These are phyloP conservation scores for Clathrospora elynae DNA, from an alignment of 2,329 filamentous ascomycete genomes.

Conservation along the genomic window DNA sequence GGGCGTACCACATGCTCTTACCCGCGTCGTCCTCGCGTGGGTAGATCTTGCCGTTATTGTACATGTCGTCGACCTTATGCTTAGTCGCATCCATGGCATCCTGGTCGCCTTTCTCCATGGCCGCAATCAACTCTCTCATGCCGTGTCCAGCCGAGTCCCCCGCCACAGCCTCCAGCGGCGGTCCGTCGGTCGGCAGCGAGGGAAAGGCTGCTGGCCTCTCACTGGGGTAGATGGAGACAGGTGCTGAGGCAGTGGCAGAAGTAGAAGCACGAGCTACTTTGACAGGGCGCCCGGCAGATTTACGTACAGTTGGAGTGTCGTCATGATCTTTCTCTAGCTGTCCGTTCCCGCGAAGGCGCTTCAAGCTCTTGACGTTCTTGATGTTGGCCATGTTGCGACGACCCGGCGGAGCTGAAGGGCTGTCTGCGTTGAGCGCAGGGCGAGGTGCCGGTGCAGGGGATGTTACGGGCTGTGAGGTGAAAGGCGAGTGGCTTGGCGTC, in stretches of 20 bases:
- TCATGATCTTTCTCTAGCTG: not conserved
- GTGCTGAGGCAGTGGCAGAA: not conserved
- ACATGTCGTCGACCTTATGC: slow-evolving; percentile 9
- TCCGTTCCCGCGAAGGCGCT: not conserved
- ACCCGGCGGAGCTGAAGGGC: not conserved
- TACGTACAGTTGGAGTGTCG: not conserved
- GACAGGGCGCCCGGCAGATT: not conserved
- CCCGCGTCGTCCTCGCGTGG: too few species aligned
- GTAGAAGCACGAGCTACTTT: not conserved
- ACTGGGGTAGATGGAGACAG: not conserved
- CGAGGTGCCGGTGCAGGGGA: not conserved
- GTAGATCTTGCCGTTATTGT: too few species aligned
- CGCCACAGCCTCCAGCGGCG: not conserved
- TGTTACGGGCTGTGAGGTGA: slow-evolving; percentile 1
- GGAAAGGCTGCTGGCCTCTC: slow-evolving; percentile 13
- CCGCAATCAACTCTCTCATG: slow-evolving; percentile 7
- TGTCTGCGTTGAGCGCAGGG: not conserved
- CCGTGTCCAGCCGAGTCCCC: not conserved
- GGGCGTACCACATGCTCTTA: slow-evolving; percentile 14
- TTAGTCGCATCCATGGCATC: slow-evolving; percentile 3
- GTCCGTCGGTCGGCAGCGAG: slow-evolving; percentile 1
- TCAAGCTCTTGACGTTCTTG: slow-evolving; percentile 2
- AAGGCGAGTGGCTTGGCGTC: not conserved
- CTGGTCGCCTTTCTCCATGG: slow-evolving; percentile 1
- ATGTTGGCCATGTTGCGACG: slow-evolving; percentile 10